Evolutionary conservation across 352 stramenopile species (phyloP), one percentile per base, ranked within the genome.

Genomic region (Pythium sukuiense): DNA sequence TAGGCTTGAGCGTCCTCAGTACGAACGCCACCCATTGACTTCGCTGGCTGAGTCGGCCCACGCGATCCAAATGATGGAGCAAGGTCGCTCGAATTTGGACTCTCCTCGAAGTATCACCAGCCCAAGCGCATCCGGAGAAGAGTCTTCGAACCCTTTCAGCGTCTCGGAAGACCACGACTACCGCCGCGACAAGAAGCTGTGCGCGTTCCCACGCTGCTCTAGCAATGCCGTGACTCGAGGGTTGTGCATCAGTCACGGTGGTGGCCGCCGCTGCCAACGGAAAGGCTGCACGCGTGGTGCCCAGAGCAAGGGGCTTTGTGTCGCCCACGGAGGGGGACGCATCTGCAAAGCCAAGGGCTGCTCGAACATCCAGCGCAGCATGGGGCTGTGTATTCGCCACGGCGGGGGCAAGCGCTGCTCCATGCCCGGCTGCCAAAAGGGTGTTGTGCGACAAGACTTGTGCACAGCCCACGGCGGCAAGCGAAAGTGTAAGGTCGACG

Each of bases 391-490:
- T 71, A 85, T 88, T 67, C 76, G 75, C 18, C 79, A 88, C 53
- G 79, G 79, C 14, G 79, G 79, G 13, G 79, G 79, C 30, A 82
- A 82, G 54, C 73, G 79, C 7, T 88, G 79, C 66, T 79, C 79
- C 39, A 76, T 93, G 59, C 74, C 85, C 13, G 85, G 83, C 30
- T 95, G 87, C 52, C 80, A 91, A 54, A 95, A 93, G 59, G 87
- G 87, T 20, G 87, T 93, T n/a, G 85, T 94, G 57, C 84, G 87
- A 14, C 87, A 93, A 72, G 86, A 93, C 48, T 65, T 95, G 66
- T 95, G 87, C 73, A 95, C 87, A 27, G 87, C 86, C 24, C 89
- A 97, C 59, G 89, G 89, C 11, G 89, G 85, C 62, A 93, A 93
- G 66, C 83, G 83, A 69, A 93, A 93, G 69, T 93, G 85, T 59